Evolutionary conservation across 2,329 filamentous ascomycete genomes (phyloP).

Genomic region (Fusarium paranaense): DNA sequence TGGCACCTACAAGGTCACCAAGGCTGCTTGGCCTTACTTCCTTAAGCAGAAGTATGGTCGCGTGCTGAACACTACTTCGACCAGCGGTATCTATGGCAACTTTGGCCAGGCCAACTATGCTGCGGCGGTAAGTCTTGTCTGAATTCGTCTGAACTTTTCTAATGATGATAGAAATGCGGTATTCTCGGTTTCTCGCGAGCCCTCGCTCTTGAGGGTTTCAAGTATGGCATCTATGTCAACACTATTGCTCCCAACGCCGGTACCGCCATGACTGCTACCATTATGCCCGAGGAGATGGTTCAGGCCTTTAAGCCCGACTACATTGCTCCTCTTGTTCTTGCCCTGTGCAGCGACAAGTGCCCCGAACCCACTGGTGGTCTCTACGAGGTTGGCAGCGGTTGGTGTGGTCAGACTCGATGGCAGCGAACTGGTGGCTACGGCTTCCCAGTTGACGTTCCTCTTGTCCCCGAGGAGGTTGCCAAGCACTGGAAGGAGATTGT

Average conservation of each 20-base stretch:
- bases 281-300: slow-evolving; percentile 96
- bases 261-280: slow-evolving; percentile 92
- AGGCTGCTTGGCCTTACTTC: slow-evolving; percentile 97
- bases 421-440: slow-evolving; percentile 89
- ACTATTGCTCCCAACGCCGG: slow-evolving; percentile 98
- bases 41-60: slow-evolving; percentile 99
- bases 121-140: slow-evolving; percentile 72
- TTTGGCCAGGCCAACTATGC: slow-evolving; percentile 99
- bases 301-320: slow-evolving; percentile 99
- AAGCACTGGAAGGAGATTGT: slow-evolving; percentile 82
- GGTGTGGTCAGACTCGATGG: slow-evolving; percentile 93
- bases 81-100: slow-evolving; percentile 98
- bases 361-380: slow-evolving; percentile 87
- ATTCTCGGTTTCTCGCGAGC: slow-evolving; percentile 96
- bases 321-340: slow-evolving; percentile 91
- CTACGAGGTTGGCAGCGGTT: slow-evolving; percentile 95
- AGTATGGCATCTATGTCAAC: slow-evolving; percentile 99
- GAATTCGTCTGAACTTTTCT: slow-evolving; percentile 13
- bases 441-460: slow-evolving; percentile 86
- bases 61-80: slow-evolving; percentile 96
- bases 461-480: slow-evolving; percentile 87
- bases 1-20: slow-evolving; percentile 96
- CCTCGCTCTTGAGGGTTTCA: slow-evolving; percentile 90
- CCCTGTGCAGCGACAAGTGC: slow-evolving; percentile 86
- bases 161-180: slow-evolving; percentile 76